Base-by-base conservation (phyloP, 805 yeast species). In the Gaillardinia entomophila region DNA sequence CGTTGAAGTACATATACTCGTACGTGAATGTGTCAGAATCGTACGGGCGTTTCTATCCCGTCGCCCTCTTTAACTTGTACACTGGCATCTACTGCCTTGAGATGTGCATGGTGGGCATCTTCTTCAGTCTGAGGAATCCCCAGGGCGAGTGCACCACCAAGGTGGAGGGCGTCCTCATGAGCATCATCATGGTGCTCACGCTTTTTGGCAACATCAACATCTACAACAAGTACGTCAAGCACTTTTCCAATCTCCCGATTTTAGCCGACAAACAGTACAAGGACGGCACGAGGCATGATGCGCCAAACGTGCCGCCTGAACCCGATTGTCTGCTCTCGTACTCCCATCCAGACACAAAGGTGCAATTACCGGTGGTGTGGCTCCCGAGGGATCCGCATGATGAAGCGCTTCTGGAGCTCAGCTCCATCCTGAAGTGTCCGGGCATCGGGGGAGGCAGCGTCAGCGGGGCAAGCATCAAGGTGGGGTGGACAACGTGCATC, bases 41-140 rank as follows among this genome's bases (percentile, higher is more conserved):
- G 0, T 59, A 66, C 45, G 96, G 96, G 0, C 66, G 63, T 36
- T 62, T 82, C 28, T 88, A 84, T 52, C 84, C 92, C 1, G 64
- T 66, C 2, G 94, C 95, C 0, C 55, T 88, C 13, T 68, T 82
- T 36, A 95, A 86, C 36, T 55, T 88, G 27, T 86, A 82, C 47
- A 67, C 83, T 0, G 97, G 97, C 0, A 59, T 88, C 2, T 88
- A 88, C 52, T 84, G 88, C 46, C 65, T 85, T 48, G 94, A 88
- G 48, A 63, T 81, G 24, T 82, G 89, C 40, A 56, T 88, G 45
- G 69, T 84, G 26, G 97, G 96, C 0, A 59, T 86, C 7, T 79
- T 85, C 44, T 72, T 84, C 26, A 55, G 83, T 12, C 79, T 80
- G 40, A 63, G 66, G 33, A 69, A 79, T 45, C 59, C 60, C n/a